phyloP scores from a whole-genome alignment of 78 protist species.

The Bodo saltans region DNA sequence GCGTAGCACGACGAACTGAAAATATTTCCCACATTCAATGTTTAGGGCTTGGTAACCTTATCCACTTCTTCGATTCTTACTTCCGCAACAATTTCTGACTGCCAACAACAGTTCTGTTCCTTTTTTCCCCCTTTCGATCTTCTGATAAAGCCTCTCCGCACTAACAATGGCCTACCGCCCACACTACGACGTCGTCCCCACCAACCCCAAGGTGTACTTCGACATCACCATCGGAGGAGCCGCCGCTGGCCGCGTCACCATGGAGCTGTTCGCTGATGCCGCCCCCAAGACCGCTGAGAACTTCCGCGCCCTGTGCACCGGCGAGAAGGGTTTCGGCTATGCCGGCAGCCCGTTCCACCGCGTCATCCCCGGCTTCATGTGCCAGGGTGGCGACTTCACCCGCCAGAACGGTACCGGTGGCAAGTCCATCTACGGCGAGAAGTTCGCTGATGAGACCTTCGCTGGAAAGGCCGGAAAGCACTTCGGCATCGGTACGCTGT shows the following conservation, averaged over 20 bases:
- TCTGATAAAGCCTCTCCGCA: too few relatives aligned
- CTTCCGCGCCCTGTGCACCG: conserved; percentile 86
- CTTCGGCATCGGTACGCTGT: conserved; percentile 80
- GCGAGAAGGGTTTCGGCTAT: conserved; percentile 58
- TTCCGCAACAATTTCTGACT: too few relatives aligned
- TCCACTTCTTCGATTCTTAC: too few relatives aligned
- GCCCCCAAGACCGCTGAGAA: conserved; percentile 88
- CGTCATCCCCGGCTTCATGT: conserved; percentile 50
- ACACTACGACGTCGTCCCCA: too few relatives aligned
- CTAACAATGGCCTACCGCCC: too few relatives aligned
- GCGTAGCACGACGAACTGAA: too few relatives aligned
- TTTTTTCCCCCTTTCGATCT: too few relatives aligned
- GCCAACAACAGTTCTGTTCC: too few relatives aligned
- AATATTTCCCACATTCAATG: too few relatives aligned
- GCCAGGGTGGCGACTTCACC: conserved; percentile 84
- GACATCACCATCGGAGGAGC: conserved; percentile 80
- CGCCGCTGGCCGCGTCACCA: conserved; percentile 72
- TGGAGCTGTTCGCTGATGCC: conserved; percentile 85
- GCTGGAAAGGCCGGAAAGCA: conserved; percentile 48
- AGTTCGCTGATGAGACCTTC: conserved; percentile 90
- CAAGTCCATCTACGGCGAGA: conserved; percentile 77
- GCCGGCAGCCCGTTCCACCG: conserved; percentile 56
- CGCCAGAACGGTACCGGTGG: conserved; percentile 80
- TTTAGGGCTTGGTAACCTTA: too few relatives aligned
- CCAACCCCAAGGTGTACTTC: conserved; percentile 77